These are phyloP conservation scores for Umbelopsis sp. DNA, from an alignment of 192 early-diverging fungal species.

Conservation along the genomic window DNA sequence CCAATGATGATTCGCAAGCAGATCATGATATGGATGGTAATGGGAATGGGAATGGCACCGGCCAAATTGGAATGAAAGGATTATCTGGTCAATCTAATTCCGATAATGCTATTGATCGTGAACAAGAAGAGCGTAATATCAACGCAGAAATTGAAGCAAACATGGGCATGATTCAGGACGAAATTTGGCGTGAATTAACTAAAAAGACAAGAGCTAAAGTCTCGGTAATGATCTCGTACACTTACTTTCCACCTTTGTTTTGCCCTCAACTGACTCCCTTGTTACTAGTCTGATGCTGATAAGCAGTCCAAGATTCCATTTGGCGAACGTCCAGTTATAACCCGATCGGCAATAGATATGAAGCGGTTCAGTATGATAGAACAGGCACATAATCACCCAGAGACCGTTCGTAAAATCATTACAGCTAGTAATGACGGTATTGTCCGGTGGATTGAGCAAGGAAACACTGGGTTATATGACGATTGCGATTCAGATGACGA, in stretches of 20 bases:
- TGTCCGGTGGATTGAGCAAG: slow-evolving; percentile 20
- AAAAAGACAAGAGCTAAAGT: slow-evolving; percentile 53
- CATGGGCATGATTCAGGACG: slow-evolving; percentile 54
- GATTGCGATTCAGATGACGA: slow-evolving; percentile 44
- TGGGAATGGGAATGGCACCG: not conserved
- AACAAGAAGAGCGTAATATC: slow-evolving; percentile 43
- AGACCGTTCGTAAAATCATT: slow-evolving; percentile 31
- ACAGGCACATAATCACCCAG: slow-evolving; percentile 36
- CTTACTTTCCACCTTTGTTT: not conserved
- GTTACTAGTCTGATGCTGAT: slow-evolving; percentile 33
- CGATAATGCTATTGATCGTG: slow-evolving; percentile 38
- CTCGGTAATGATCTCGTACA: slow-evolving; percentile 29
- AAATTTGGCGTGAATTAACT: slow-evolving; percentile 59
- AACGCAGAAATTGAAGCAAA: slow-evolving; percentile 58
- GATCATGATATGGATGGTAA: slow-evolving; percentile 15
- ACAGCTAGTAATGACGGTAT: slow-evolving; percentile 27
- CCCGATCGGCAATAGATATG: slow-evolving; percentile 65
- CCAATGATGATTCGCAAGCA: slow-evolving; percentile 20
- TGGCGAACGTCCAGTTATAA: slow-evolving; percentile 54
- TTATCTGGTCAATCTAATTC: not conserved
- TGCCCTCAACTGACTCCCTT: not conserved
- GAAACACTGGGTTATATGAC: slow-evolving; percentile 34
- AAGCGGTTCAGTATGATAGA: slow-evolving; percentile 52
- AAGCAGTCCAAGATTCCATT: slow-evolving; percentile 55
- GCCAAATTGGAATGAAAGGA: not conserved